Percentiles rank a stretch among this genome's conserved stretches.
These are phyloP conservation scores for Musa itinerans DNA, from an alignment of 176 grass and related monocot species.

Conservation along the genomic window DNA sequence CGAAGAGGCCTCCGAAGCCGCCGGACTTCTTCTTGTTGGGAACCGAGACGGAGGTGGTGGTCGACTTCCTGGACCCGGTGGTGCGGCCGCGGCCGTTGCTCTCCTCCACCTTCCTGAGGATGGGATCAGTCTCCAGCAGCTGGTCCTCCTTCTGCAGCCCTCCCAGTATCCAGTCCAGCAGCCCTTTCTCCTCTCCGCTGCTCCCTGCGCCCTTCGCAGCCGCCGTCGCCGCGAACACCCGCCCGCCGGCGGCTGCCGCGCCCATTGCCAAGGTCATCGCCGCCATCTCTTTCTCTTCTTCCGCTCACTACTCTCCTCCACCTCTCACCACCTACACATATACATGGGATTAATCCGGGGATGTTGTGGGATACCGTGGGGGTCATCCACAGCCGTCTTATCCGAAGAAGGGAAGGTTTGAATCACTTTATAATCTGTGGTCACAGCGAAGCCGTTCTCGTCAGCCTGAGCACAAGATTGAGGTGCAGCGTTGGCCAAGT, in stretches of 20 bases:
- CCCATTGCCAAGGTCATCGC: constrained; percentile 13
- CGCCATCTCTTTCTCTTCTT: constrained; percentile 8
- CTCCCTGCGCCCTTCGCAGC: constrained; percentile 6
- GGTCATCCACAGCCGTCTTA: constrained; percentile 16
- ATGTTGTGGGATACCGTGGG: not conserved
- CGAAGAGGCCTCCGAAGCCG: constrained; percentile 24
- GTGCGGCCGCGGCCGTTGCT: not conserved
- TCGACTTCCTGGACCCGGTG: constrained; percentile 10
- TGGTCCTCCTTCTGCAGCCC: constrained; percentile 27
- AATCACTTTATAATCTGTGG: not conserved
- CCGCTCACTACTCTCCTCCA: not conserved
- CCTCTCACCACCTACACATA: not conserved
- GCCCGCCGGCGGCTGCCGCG: not conserved
- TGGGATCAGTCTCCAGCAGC: constrained; percentile 23
- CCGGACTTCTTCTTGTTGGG: constrained; percentile 23
- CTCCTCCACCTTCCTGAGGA: constrained; percentile 20
- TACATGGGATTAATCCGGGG: not conserved
- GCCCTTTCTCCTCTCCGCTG: constrained; percentile 18
- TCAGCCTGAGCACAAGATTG: too few relatives aligned
- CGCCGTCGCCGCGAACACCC: constrained; percentile 9
- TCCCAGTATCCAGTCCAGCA: constrained; percentile 21
- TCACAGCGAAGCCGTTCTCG: too few relatives aligned
- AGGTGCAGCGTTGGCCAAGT: too few relatives aligned
- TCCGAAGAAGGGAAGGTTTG: not conserved
- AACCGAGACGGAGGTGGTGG: constrained; percentile 4